Evolutionary conservation across 257 asterid species (phyloP).

Genomic region (Scutellaria galericulata): DNA sequence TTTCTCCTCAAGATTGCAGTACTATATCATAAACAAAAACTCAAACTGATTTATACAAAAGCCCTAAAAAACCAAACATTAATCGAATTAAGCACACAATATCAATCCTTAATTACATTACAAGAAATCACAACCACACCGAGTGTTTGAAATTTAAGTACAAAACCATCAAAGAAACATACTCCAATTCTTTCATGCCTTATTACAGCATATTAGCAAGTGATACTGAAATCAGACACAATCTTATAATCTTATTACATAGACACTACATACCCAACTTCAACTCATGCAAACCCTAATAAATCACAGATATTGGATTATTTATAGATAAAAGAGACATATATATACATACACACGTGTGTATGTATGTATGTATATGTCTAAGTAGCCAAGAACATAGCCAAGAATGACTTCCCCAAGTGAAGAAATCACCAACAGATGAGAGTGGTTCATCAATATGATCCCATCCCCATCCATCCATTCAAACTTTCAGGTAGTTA

Average conservation of each 20-base stretch:
- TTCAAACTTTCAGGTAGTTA: constrained; percentile 54
- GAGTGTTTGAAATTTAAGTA: too few species aligned
- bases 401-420: constrained; percentile 82
- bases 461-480: constrained; percentile 31
- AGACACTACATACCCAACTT: too few species aligned
- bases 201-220: too few species aligned
- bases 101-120: neutral
- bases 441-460: constrained; percentile 34
- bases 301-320: too few species aligned
- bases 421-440: constrained; percentile 33
- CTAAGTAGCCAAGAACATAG: constrained; percentile 33
- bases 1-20: too few species aligned
- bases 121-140: neutral
- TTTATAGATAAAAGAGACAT: neutral
- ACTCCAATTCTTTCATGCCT: neutral
- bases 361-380: neutral
- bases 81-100: neutral
- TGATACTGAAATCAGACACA: neutral
- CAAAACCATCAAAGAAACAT: neutral
- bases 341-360: neutral
- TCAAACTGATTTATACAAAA: too few species aligned
- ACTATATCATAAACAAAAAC: neutral
- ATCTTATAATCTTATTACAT: too few species aligned
- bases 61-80: too few species aligned
- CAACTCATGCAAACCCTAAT: too few species aligned